phyloP scores from a whole-genome alignment of 768 basidiomycete genomes.

The Harrya chromipes region DNA sequence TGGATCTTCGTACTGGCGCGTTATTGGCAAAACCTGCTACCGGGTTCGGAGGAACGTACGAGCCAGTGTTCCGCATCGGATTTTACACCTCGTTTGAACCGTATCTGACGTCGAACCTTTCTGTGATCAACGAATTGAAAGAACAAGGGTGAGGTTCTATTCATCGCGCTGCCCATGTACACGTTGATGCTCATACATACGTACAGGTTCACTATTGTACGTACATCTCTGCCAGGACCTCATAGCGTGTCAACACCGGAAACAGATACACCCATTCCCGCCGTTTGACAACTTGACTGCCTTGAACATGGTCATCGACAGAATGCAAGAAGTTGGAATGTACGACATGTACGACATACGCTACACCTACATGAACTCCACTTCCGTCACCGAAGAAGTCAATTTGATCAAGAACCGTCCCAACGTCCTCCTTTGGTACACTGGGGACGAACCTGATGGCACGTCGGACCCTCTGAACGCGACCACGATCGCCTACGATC shows the following conservation, averaged over 20 bases:
- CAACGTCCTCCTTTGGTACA: conserved; percentile 73
- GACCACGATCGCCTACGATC: conserved; percentile 44
- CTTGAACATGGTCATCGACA: conserved; percentile 56
- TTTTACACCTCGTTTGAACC: conserved; percentile 45
- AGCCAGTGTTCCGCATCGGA: conserved; percentile 48
- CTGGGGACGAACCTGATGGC: conserved; percentile 73
- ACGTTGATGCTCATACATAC: not conserved
- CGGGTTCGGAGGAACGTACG: conserved; percentile 47
- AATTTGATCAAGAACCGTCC: conserved; percentile 61
- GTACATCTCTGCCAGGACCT: conserved; percentile 6
- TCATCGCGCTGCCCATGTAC: not conserved
- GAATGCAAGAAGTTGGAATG: conserved; percentile 65
- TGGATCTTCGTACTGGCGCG: conserved; percentile 59
- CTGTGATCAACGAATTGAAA: conserved; percentile 31
- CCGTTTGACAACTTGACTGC: conserved; percentile 57
- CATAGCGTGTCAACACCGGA: not conserved
- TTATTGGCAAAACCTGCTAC: conserved; percentile 49
- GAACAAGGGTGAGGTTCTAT: conserved; percentile 25
- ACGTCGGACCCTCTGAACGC: conserved; percentile 65
- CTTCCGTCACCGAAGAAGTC: conserved; percentile 65
- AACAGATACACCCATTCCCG: conserved; percentile 68
- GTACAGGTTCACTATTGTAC: conserved; percentile 30
- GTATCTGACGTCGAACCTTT: conserved; percentile 18
- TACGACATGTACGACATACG: conserved; percentile 89
- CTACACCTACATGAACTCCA: conserved; percentile 60